phyloP scores from a whole-genome alignment of 2,329 filamentous ascomycete species.

The Aspergillus piperis region DNA sequence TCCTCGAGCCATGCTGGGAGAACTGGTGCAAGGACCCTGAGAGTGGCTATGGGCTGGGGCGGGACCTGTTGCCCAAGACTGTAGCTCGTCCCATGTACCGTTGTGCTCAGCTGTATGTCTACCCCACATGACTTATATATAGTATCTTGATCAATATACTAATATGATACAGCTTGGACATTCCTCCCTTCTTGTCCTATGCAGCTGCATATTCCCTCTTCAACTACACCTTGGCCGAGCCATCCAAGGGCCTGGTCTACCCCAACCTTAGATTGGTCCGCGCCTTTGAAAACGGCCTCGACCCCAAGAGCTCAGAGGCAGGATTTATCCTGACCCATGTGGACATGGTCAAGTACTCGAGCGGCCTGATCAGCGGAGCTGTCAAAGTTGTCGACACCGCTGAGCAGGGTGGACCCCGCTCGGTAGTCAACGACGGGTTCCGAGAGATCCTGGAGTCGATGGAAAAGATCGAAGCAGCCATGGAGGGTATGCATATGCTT shows the following conservation, averaged over 20 bases:
- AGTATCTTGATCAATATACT: neutral
- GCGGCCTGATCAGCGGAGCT: slow-evolving; percentile 71
- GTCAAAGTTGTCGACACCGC: slow-evolving; percentile 65
- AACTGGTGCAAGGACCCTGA: slow-evolving; percentile 60
- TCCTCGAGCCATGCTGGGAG: slow-evolving; percentile 89
- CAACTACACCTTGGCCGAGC: slow-evolving; percentile 63
- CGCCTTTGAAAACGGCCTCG: slow-evolving; percentile 86
- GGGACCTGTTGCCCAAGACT: slow-evolving; percentile 70
- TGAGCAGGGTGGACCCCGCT: slow-evolving; percentile 52
- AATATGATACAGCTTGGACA: slow-evolving; percentile 58
- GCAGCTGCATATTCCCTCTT: slow-evolving; percentile 64
- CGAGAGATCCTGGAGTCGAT: slow-evolving; percentile 63
- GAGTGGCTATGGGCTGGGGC: slow-evolving; percentile 74
- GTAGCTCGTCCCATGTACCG: slow-evolving; percentile 80
- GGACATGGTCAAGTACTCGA: slow-evolving; percentile 89
- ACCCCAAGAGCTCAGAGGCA: slow-evolving; percentile 84
- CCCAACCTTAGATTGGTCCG: slow-evolving; percentile 77
- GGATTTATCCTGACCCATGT: slow-evolving; percentile 96
- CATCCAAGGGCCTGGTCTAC: slow-evolving; percentile 57
- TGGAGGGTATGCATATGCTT: slow-evolving; percentile 64
- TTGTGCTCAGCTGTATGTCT: slow-evolving; percentile 81
- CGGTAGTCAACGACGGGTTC: slow-evolving; percentile 66
- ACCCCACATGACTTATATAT: slow-evolving; percentile 6
- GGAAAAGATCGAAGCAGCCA: slow-evolving; percentile 71
- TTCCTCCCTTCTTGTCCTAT: slow-evolving; percentile 92